Base-by-base conservation (phyloP, 164 flowering plant species). In the Protea cynaroides region DNA sequence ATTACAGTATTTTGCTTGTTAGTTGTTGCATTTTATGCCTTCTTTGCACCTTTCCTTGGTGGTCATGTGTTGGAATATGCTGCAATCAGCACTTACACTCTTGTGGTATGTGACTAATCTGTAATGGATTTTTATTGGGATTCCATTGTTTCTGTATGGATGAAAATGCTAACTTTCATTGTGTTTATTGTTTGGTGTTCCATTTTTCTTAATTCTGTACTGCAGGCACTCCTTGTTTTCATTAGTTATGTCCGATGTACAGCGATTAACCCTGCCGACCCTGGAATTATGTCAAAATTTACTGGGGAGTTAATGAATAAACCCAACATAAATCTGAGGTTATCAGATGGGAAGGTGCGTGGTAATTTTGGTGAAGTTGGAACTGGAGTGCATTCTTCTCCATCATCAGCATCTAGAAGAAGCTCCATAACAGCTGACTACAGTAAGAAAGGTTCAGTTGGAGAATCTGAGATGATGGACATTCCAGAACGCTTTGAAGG, bases 251-350 rank as follows among this genome's bases (percentile, higher is more conserved):
- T 88, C 55, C 84, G 99, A 4, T 78, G 84, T 66, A 92, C 99
- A 46, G 97, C 97, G 59, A 92, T 95, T 37, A 84, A 95, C 64
- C 99, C 99, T 49, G 96, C 99, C 25, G 99, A 95, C 79, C 92
- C 97, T 66, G 94, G 97, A 4, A 87, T 90, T 55, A 72, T 91
- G 84, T 71, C 72, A 19, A 83, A 72, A 71, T 81, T 82, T 75
- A 79, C 78, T 50, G 60, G 70, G 52, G 67, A 65, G 36, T 21
- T 62, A 25, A 46, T 62, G 58, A 67, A 61, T 51, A 71, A 74
- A 44, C 58, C 67, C 44, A 65, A 64, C 25, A 34, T 40, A 37
- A 74, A 74, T 59, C 77, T 60, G 58, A 75, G 71, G 25, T 66
- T 80, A 61, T 64, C 72, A 50, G 69, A 69, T 22, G 72, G 67